Evolutionary conservation across 148 eudicot genomes (phyloP).

Genomic region (Dysphania ambrosioides): DNA sequence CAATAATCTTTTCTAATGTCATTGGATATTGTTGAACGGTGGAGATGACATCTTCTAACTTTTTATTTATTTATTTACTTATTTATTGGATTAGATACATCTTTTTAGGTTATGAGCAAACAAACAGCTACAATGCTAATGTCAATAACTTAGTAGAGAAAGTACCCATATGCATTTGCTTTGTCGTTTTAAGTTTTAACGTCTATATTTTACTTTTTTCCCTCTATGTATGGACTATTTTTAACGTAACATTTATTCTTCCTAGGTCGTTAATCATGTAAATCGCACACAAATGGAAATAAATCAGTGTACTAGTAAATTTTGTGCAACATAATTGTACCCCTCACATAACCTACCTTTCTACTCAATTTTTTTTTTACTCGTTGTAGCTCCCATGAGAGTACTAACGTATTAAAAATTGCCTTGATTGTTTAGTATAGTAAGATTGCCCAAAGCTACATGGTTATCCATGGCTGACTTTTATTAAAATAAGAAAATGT

Average conservation of each 20-base stretch:
- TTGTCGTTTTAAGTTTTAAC: not conserved
- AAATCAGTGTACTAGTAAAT: not conserved
- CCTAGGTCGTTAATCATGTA: conserved; percentile 20
- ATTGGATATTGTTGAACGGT: conserved; percentile 14
- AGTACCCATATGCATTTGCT: not conserved
- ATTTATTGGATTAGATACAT: not conserved
- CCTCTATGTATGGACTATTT: not conserved
- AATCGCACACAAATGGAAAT: not conserved
- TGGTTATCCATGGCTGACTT: no score
- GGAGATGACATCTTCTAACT: not conserved
- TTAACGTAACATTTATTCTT: not conserved
- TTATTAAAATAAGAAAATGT: no score
- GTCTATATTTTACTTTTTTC: not conserved
- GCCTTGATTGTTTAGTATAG: no score
- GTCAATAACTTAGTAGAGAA: not conserved
- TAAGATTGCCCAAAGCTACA: no score
- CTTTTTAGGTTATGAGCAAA: conserved; percentile 19
- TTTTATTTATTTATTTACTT: no score
- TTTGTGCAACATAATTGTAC: no score
- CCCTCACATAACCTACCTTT: no score
- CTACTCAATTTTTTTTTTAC: no score
- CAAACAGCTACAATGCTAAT: conserved; percentile 20
- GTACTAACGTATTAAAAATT: no score
- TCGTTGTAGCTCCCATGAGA: no score
- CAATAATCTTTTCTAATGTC: not conserved